Evolutionary conservation across 192 early-diverging fungal species (phyloP).

Genomic region (Ambispora gerdemannii): DNA sequence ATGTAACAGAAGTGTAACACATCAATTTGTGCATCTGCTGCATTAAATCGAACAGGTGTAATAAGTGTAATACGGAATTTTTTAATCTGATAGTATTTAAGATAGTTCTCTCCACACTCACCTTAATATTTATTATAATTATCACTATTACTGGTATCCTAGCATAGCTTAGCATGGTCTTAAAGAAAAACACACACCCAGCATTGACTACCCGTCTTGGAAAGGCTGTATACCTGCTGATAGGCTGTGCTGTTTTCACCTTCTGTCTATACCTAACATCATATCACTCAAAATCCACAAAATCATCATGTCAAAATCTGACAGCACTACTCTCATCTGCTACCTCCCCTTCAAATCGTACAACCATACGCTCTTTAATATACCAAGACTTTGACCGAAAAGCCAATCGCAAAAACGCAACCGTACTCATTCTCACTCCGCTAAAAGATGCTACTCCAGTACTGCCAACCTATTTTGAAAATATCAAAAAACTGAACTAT

Average conservation of each 20-base stretch:
- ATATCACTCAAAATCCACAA: background rate
- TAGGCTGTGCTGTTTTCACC: background rate
- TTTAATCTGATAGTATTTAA: too few species aligned
- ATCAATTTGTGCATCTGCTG: too few species aligned
- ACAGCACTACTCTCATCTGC: background rate
- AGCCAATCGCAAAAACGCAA: background rate
- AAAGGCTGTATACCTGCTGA: background rate
- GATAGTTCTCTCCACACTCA: too few species aligned
- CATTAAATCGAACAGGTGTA: too few species aligned
- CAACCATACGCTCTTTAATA: background rate
- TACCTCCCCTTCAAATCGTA: background rate
- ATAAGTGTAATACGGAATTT: too few species aligned
- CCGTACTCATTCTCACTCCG: conserved; percentile 64
- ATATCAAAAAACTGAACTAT: conserved; percentile 54
- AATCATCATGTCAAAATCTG: background rate
- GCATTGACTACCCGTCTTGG: background rate
- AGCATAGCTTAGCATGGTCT: too few species aligned
- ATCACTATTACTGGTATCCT: too few species aligned
- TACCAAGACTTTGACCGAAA: background rate
- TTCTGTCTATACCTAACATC: background rate
- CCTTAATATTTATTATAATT: too few species aligned
- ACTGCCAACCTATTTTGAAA: conserved; percentile 59
- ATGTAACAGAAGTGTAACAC: too few species aligned
- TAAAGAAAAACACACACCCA: background rate
- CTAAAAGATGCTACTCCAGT: conserved; percentile 59